A percentile compares a stretch with the other conserved stretches of the same genome.
These are phyloP conservation scores for Cenchrus fungigraminus DNA, from an alignment of 176 grass and related monocot species.

Conservation along the genomic window DNA sequence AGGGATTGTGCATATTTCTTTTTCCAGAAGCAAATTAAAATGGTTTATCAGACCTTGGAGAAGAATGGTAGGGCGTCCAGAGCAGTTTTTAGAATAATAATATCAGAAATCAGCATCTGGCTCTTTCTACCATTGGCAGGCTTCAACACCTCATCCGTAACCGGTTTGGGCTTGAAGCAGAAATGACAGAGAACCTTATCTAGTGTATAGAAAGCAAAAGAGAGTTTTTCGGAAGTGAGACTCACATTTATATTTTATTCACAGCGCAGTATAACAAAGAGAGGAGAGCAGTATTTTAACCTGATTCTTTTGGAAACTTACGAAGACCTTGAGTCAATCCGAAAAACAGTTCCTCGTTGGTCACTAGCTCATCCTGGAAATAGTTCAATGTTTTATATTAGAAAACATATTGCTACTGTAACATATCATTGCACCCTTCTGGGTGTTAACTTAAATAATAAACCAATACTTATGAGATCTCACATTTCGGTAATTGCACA, in stretches of 20 bases:
- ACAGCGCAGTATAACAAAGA: slow-evolving; percentile 19
- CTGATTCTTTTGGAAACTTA: slow-evolving; percentile 99
- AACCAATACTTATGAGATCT: slow-evolving; percentile 23
- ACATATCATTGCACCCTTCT: slow-evolving; percentile 5
- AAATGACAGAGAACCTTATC: slow-evolving; percentile 98
- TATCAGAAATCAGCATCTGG: slow-evolving; percentile 86
- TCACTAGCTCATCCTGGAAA: slow-evolving; percentile 87
- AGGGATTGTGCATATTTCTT: background rate
- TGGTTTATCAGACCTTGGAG: slow-evolving; percentile 60
- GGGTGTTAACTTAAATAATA: slow-evolving; percentile 9
- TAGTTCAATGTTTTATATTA: slow-evolving; percentile 34
- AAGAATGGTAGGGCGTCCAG: slow-evolving; percentile 92
- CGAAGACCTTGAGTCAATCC: slow-evolving; percentile 90
- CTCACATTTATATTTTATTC: slow-evolving; percentile 17
- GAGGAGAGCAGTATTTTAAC: slow-evolving; percentile 52
- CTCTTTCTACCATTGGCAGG: slow-evolving; percentile 81
- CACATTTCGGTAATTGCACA: slow-evolving; percentile 4
- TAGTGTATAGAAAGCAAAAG: slow-evolving; percentile 29
- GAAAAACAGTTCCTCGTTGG: slow-evolving; percentile 95
- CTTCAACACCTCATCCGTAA: slow-evolving; percentile 64
- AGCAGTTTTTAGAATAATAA: slow-evolving; percentile 97
- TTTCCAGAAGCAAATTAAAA: slow-evolving; percentile 1
- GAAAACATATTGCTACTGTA: slow-evolving; percentile 11
- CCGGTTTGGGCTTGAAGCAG: slow-evolving; percentile 90
- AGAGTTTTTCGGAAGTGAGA: slow-evolving; percentile 19